Conservation (phyloP, 352 stramenopile genomes). For the Pilasporangium apinafurcum region DNA sequence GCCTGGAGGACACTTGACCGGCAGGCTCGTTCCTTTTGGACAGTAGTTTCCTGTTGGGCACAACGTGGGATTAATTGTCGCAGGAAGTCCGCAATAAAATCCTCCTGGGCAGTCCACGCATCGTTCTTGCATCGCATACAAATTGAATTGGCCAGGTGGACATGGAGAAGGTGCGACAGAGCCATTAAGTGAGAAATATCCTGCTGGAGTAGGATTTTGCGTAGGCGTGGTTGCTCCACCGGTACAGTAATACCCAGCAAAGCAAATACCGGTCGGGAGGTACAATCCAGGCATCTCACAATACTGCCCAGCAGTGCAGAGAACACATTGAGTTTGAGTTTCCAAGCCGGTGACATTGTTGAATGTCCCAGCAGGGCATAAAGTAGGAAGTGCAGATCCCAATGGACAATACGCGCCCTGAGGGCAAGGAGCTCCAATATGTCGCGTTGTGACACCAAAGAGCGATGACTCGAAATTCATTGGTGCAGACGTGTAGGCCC, state of each 20-base stretch:
- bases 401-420: constrained; percentile 65
- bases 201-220: constrained; percentile 40
- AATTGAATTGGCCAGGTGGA: constrained; percentile 54
- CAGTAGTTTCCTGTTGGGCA: constrained; percentile 74
- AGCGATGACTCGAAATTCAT: constrained; percentile 69
- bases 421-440: constrained; percentile 64
- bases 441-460: constrained; percentile 55
- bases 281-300: constrained; percentile 65
- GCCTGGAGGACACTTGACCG: constrained; percentile 60
- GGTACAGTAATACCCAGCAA: constrained; percentile 77
- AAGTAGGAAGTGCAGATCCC: constrained; percentile 40
- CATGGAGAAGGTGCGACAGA: constrained; percentile 37
- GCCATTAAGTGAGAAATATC: constrained; percentile 46
- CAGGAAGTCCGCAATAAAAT: constrained; percentile 59
- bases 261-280: constrained; percentile 64
- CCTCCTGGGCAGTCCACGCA: constrained; percentile 66
- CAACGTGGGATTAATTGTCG: constrained; percentile 32
- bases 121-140: constrained; percentile 34
- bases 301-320: constrained; percentile 73
- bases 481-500: constrained; percentile 87
- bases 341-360: constrained; percentile 74
- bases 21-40: constrained; percentile 31
- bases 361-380: constrained; percentile 72
- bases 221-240: constrained; percentile 45
- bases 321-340: constrained; percentile 59